A percentile compares a stretch with the other conserved stretches of the same genome.
These are phyloP conservation scores for Magnolia sinica DNA, from an alignment of 164 flowering plant species.

Conservation along the genomic window DNA sequence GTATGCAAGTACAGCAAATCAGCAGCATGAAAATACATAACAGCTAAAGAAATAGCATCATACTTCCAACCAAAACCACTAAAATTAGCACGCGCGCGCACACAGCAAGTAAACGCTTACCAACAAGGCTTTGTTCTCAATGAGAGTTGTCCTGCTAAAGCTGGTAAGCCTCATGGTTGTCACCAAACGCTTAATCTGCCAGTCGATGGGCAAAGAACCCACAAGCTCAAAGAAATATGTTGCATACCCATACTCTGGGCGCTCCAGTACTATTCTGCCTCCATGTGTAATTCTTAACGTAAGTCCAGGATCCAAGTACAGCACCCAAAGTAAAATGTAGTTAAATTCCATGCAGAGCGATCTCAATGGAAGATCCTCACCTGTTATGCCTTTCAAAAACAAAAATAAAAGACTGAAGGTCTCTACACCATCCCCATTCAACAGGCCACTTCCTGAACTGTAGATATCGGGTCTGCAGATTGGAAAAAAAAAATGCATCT, in stretches of 20 bases:
- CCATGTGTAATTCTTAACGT: constrained; percentile 9
- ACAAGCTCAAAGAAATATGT: constrained; percentile 90
- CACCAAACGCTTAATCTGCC: constrained; percentile 87
- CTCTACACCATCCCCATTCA: constrained; percentile 99
- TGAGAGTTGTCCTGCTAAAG: constrained; percentile 58
- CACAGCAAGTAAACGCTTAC: constrained; percentile 30
- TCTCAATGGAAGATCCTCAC: constrained; percentile 25
- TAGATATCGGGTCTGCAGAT: constrained; percentile 61
- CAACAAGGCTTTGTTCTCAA: constrained; percentile 74
- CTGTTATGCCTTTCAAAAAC: constrained; percentile 90
- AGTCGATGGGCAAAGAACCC: constrained; percentile 51
- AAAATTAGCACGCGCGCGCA: neutral
- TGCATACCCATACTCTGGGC: constrained; percentile 98
- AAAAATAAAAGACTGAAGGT: constrained; percentile 86
- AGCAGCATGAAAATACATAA: too few relatives aligned
- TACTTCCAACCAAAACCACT: neutral
- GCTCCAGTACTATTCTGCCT: constrained; percentile 87
- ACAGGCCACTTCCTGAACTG: constrained; percentile 77
- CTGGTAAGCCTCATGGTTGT: constrained; percentile 73
- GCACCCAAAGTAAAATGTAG: neutral
- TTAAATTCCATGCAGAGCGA: neutral
- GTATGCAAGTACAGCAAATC: too few relatives aligned
- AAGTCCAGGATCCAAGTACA: constrained; percentile 2
- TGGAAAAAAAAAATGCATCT: neutral
- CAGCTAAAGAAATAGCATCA: neutral